These are phyloP conservation scores for Penicillium ochrochloron DNA, from an alignment of 495 filamentous ascomycete species.

Conservation along the genomic window DNA sequence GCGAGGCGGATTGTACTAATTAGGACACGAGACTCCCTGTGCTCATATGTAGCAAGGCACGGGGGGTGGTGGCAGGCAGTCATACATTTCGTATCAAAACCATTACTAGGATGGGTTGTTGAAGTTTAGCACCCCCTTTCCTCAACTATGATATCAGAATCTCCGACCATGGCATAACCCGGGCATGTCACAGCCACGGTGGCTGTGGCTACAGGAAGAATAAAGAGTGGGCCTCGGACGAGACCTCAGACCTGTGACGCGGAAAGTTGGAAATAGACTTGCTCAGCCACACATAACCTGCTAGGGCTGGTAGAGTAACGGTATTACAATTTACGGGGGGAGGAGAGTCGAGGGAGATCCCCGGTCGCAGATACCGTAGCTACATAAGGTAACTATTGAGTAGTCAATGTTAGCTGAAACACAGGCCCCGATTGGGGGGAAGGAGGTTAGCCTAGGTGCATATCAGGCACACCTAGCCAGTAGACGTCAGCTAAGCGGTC, in stretches of 20 bases:
- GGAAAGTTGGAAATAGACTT: conserved; percentile 13
- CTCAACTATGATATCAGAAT: conserved; percentile 29
- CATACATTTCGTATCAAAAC: neutral
- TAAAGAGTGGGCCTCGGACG: conserved; percentile 24
- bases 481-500: neutral
- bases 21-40: neutral
- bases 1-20: neutral
- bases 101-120: too few relatives aligned
- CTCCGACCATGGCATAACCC: conserved; percentile 9
- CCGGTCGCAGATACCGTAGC: neutral
- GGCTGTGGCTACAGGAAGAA: conserved; percentile 24
- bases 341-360: conserved; percentile 2
- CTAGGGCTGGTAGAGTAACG: conserved; percentile 28
- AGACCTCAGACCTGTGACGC: conserved; percentile 19
- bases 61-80: neutral
- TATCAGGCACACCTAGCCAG: conserved; percentile 2
- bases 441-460: neutral
- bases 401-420: neutral
- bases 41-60: neutral
- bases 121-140: neutral
- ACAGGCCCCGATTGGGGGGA: conserved; percentile 9
- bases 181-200: conserved; percentile 29
- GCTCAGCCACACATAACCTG: conserved; percentile 33
- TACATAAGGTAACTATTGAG: neutral
- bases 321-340: conserved; percentile 22